A percentile compares a stretch with the other conserved stretches of the same genome.
Evolutionary conservation across 2,329 filamentous ascomycete genomes (phyloP).

Genomic region (Pseudogymnoascus sp.): DNA sequence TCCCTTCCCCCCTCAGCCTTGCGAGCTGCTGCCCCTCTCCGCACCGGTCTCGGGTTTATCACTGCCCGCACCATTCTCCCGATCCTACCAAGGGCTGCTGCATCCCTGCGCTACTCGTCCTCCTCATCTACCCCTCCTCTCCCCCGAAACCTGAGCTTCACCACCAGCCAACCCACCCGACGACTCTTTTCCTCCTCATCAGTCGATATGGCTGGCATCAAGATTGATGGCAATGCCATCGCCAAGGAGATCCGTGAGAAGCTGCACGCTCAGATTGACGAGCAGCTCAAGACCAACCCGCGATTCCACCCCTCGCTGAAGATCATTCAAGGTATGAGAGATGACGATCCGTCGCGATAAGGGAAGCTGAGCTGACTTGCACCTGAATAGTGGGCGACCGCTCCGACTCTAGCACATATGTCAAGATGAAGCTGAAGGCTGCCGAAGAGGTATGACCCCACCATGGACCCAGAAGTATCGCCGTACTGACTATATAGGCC

Average conservation of each 20-base stretch:
- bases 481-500: constrained; percentile 47
- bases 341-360: constrained; percentile 15
- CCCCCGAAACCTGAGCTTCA: constrained; percentile 1
- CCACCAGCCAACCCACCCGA: background rate
- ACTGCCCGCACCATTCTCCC: constrained; percentile 5
- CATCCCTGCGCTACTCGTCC: constrained; percentile 11
- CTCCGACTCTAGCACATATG: constrained; percentile 97
- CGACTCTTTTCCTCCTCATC: constrained; percentile 44
- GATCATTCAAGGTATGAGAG: constrained; percentile 78
- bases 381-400: constrained; percentile 68
- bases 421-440: constrained; percentile 99
- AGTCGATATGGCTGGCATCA: constrained; percentile 71
- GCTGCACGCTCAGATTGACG: constrained; percentile 70
- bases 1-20: constrained; percentile 3
- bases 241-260: constrained; percentile 83
- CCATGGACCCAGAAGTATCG: constrained; percentile 13
- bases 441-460: constrained; percentile 64
- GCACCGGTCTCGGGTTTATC: constrained; percentile 5
- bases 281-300: constrained; percentile 75
- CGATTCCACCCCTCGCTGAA: constrained; percentile 84
- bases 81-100: background rate
- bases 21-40: constrained; percentile 9
- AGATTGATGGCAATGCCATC: constrained; percentile 94
- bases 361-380: constrained; percentile 14
- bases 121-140: constrained; percentile 3